Base-by-base conservation (phyloP, 345 rosid genomes). In the Noccaea caerulescens region DNA sequence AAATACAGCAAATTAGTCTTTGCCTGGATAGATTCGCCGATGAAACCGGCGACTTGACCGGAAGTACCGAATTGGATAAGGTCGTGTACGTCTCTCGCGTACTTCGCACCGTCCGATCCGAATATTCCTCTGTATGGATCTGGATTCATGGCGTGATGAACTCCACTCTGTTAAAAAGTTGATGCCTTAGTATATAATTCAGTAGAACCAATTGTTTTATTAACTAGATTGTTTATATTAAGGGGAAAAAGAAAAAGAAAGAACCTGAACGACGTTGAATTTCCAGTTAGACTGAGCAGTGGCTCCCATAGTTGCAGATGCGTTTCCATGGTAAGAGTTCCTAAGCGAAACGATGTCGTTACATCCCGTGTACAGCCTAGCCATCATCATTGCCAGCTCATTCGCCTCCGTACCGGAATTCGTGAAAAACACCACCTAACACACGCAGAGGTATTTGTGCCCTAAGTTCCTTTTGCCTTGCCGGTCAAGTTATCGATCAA, bases 321-420 rank as follows among this genome's bases (percentile, higher is more conserved):
- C 94, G 57, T 91, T 88, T 10, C 98, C 98, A 63, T 93, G 98
- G 80, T 93, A 93, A 0, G 87, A 87, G 34, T 91, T 91, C 78
- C 98, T 81, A 58, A 93, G 70, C 1, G 98, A 91, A 68, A 91
- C 85, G 57, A 93, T 63, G 66, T 93, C 98, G 54, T 91, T 83
- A 62, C 81, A 81, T 3, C 98, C 98, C 0, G 98, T 89, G 62
- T 93, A 91, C 75, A 93, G 63, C 61, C 85, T 87, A 8, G 97
- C 92, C 33, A 91, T 91, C 98, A 93, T 93, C 85, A 93, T 65
- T 11, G 98, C 98, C 63, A 91, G 54, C 66, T 93, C 98, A 50
- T 93, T 93, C 0, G 98, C 98, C 77, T 93, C 98, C 3, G 96
- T 93, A 36, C 98, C 98, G 0, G 97, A 93, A 76, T 93, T 93